These are phyloP conservation scores for Trichoderma atroviride DNA, from an alignment of 2,329 filamentous ascomycete genomes.

Conservation along the genomic window DNA sequence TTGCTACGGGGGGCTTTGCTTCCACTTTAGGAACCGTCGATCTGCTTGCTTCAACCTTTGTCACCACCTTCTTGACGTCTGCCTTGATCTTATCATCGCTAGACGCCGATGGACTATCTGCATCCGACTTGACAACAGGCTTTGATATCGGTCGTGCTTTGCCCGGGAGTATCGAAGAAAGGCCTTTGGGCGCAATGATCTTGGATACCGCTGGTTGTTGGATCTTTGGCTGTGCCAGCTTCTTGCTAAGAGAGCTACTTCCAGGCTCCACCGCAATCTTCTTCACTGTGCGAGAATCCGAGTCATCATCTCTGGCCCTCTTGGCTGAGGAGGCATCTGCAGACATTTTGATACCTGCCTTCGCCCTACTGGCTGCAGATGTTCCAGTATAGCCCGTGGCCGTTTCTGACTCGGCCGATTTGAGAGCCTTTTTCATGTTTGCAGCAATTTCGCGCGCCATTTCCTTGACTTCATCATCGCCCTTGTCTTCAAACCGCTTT, in stretches of 20 bases:
- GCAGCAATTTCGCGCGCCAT: slow-evolving; percentile 61
- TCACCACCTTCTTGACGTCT: slow-evolving; percentile 34
- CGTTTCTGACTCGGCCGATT: slow-evolving; percentile 39
- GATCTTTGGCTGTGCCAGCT: slow-evolving; percentile 43
- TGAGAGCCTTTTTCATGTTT: slow-evolving; percentile 48
- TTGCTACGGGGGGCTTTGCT: slow-evolving; percentile 36
- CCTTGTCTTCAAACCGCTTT: slow-evolving; percentile 65
- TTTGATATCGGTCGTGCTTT: slow-evolving; percentile 52
- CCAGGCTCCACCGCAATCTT: slow-evolving; percentile 48
- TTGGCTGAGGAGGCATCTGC: slow-evolving; percentile 39
- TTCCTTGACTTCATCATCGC: slow-evolving; percentile 64
- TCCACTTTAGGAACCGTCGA: slow-evolving; percentile 35
- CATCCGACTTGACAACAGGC: slow-evolving; percentile 43
- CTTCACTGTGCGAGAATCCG: slow-evolving; percentile 45
- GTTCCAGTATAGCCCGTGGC: slow-evolving; percentile 45
- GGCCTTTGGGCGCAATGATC: slow-evolving; percentile 37
- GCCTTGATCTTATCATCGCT: slow-evolving; percentile 40
- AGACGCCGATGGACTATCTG: slow-evolving; percentile 35
- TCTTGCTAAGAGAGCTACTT: slow-evolving; percentile 44
- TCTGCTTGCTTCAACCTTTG: slow-evolving; percentile 31
- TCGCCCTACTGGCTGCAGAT: slow-evolving; percentile 44
- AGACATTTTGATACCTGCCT: slow-evolving; percentile 38
- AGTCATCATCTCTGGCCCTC: slow-evolving; percentile 46
- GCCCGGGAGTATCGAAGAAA: slow-evolving; percentile 49
- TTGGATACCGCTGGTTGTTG: slow-evolving; percentile 38